These are phyloP conservation scores for Trematosphaeria pertusa DNA, from an alignment of 2,329 filamentous ascomycete species.

Conservation along the genomic window DNA sequence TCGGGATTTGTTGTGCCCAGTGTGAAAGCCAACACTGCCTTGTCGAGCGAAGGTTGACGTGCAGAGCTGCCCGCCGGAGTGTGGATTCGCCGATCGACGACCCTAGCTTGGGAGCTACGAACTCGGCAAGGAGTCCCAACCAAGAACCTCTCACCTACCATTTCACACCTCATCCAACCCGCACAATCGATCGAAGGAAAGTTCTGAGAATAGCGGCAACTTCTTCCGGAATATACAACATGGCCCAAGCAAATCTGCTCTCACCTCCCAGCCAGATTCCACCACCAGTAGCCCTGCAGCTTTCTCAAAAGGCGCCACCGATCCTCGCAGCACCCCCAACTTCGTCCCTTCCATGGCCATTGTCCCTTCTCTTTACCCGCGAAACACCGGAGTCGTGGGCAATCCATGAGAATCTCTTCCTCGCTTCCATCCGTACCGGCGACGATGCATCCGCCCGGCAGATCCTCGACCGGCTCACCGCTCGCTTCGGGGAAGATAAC, in stretches of 20 bases:
- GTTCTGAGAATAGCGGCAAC: too few species aligned
- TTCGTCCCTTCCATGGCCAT: conserved; percentile 56
- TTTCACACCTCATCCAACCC: background rate
- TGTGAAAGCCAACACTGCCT: background rate
- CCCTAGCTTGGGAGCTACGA: conserved; percentile 10
- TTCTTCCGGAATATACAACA: conserved; percentile 24
- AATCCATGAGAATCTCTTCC: conserved; percentile 83
- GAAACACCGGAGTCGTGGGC: conserved; percentile 85
- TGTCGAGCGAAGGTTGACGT: conserved; percentile 18
- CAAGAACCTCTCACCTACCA: too few species aligned
- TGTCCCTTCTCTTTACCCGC: conserved; percentile 57
- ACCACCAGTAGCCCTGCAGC: conserved; percentile 51
- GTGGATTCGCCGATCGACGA: conserved; percentile 26
- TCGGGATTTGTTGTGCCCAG: background rate
- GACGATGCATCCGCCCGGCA: conserved; percentile 79
- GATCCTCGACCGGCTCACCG: conserved; percentile 76
- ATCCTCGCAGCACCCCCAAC: conserved; percentile 49
- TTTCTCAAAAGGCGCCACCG: conserved; percentile 55
- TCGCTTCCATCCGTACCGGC: conserved; percentile 82
- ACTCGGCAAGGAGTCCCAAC: too few species aligned
- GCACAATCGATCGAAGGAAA: too few species aligned
- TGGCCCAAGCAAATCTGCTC: conserved; percentile 47
- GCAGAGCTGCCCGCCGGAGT: conserved; percentile 22
- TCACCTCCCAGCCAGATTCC: conserved; percentile 49
- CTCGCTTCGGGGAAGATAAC: conserved; percentile 83